Evolutionary conservation across 1,284 basidiomycete species (phyloP).

Genomic region (Abortiporus biennis): DNA sequence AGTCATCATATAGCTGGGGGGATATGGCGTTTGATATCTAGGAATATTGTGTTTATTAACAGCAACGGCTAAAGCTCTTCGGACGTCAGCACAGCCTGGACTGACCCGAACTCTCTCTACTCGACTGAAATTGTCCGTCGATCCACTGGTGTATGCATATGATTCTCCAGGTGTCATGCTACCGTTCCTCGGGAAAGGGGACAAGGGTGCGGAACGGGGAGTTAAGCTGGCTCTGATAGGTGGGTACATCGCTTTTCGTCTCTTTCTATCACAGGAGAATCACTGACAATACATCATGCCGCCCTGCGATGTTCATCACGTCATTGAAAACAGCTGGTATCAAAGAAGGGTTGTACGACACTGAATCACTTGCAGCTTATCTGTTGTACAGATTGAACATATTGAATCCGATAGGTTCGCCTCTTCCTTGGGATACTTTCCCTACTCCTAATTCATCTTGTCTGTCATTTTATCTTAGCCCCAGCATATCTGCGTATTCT

Average conservation of each 20-base stretch:
- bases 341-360: conserved; percentile 89
- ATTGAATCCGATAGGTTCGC: conserved; percentile 53
- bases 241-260: conserved; percentile 26
- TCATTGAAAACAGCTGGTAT: conserved; percentile 67
- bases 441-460: conserved; percentile 2
- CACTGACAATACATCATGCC: conserved; percentile 18
- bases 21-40: conserved; percentile 3
- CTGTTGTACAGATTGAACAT: conserved; percentile 85
- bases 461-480: conserved; percentile 26
- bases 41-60: neutral
- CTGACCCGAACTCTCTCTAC: conserved; percentile 82
- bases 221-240: conserved; percentile 92
- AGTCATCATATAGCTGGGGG: conserved; percentile 11
- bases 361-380: conserved; percentile 82
- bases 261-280: neutral
- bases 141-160: conserved; percentile 87
- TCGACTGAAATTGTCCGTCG: conserved; percentile 72
- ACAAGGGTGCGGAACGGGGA: conserved; percentile 82
- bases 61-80: conserved; percentile 80
- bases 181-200: conserved; percentile 87
- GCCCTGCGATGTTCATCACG: neutral
- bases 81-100: conserved; percentile 86
- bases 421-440: neutral
- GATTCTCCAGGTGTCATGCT: conserved; percentile 98
- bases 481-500: conserved; percentile 69